These are phyloP conservation scores for Pterulicium gracile DNA, from an alignment of 1,284 basidiomycete genomes.

Conservation along the genomic window DNA sequence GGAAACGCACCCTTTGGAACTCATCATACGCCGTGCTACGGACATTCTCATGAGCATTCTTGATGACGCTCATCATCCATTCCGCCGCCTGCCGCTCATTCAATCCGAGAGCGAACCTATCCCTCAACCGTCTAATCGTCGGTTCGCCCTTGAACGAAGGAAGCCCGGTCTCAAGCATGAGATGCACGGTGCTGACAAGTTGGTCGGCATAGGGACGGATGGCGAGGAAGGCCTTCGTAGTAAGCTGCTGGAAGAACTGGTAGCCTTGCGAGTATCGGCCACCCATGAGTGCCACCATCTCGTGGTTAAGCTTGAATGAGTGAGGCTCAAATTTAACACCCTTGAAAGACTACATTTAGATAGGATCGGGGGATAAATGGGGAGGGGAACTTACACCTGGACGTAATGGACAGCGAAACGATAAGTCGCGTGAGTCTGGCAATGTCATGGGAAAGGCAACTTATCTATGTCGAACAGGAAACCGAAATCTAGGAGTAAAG, in stretches of 20 bases:
- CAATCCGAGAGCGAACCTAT: slow-evolving; percentile 78
- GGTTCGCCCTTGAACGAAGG: slow-evolving; percentile 95
- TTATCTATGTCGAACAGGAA: slow-evolving; percentile 98
- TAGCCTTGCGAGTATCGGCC: slow-evolving; percentile 91
- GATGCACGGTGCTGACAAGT: slow-evolving; percentile 76
- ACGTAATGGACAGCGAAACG: slow-evolving; percentile 22
- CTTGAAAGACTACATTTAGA: slow-evolving; percentile 25
- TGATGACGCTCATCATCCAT: slow-evolving; percentile 82
- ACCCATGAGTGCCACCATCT: slow-evolving; percentile 98
- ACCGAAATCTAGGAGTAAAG: slow-evolving; percentile 69
- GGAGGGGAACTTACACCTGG: slow-evolving; percentile 33
- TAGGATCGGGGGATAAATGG: not conserved
- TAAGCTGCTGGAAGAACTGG: slow-evolving; percentile 86
- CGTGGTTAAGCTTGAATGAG: slow-evolving; percentile 96
- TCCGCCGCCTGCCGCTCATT: slow-evolving; percentile 89
- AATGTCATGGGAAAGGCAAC: slow-evolving; percentile 24
- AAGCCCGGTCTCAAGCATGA: slow-evolving; percentile 93
- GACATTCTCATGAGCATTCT: slow-evolving; percentile 92
- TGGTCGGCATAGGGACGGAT: slow-evolving; percentile 87
- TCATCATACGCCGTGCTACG: slow-evolving; percentile 90
- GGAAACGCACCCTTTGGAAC: slow-evolving; percentile 63
- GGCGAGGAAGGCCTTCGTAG: slow-evolving; percentile 93
- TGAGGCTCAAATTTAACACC: slow-evolving; percentile 96
- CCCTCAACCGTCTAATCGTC: slow-evolving; percentile 80
- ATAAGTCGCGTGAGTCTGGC: slow-evolving; percentile 7